These are phyloP conservation scores for Catunica adiposa DNA, from an alignment of 2,329 filamentous ascomycete species.

Conservation along the genomic window DNA sequence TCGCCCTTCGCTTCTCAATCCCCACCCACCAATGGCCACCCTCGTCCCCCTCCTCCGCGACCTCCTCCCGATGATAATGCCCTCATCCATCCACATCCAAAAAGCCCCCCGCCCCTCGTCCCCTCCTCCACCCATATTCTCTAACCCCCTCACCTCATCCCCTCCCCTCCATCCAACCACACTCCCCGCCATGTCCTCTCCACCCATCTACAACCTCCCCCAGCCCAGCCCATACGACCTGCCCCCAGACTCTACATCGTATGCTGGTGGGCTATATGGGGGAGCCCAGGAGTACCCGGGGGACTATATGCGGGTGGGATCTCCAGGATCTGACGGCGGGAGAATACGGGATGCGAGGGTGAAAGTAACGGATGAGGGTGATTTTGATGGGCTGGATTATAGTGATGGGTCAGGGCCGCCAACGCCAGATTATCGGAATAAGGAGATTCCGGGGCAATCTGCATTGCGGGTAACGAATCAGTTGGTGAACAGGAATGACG, in stretches of 20 bases:
- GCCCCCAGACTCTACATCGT: background rate
- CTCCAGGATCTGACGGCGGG: background rate
- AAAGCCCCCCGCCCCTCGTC: slow-evolving; percentile 20
- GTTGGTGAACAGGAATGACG: slow-evolving; percentile 43
- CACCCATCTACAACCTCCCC: background rate
- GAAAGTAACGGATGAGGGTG: slow-evolving; percentile 18
- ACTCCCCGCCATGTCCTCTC: no score
- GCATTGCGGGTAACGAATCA: slow-evolving; percentile 10
- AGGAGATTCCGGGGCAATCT: slow-evolving; percentile 6
- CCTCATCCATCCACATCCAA: slow-evolving; percentile 38
- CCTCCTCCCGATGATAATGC: slow-evolving; percentile 42
- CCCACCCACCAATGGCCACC: slow-evolving; percentile 30
- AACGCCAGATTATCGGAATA: slow-evolving; percentile 5
- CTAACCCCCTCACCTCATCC: background rate
- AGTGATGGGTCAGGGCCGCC: slow-evolving; percentile 18
- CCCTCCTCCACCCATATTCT: background rate
- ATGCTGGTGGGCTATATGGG: background rate
- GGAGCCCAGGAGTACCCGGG: background rate
- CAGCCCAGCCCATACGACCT: background rate
- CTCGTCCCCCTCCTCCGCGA: slow-evolving; percentile 40
- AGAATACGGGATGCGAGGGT: background rate
- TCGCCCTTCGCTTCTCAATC: background rate
- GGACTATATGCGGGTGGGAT: background rate
- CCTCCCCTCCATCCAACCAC: background rate
- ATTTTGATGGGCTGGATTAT: slow-evolving; percentile 25